These are phyloP conservation scores for Eutrema japonicum DNA, from an alignment of 345 rosid species.

Conservation along the genomic window DNA sequence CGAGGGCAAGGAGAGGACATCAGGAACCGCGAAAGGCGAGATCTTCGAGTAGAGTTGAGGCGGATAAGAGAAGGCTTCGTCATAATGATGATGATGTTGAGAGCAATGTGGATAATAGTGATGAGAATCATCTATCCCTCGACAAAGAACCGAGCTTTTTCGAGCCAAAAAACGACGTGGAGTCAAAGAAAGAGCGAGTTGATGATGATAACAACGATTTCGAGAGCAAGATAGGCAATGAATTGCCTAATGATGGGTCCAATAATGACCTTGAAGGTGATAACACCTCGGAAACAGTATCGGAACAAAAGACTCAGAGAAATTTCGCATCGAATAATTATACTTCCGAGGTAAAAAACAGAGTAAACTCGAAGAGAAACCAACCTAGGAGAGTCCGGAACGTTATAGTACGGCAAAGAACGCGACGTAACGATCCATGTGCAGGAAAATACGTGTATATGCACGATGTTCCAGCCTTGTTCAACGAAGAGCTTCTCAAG, in stretches of 20 bases:
- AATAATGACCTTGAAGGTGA: slow-evolving; percentile 9
- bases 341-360: not conserved
- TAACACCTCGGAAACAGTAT: not conserved
- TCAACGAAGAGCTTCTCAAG: slow-evolving; percentile 69
- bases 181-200: slow-evolving; percentile 23
- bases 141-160: slow-evolving; percentile 29
- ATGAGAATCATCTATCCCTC: slow-evolving; percentile 19
- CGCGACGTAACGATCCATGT: slow-evolving; percentile 45
- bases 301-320: slow-evolving; percentile 20
- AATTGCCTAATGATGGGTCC: slow-evolving; percentile 4
- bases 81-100: slow-evolving; percentile 4
- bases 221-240: slow-evolving; percentile 4
- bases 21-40: slow-evolving; percentile 29
- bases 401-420: slow-evolving; percentile 32
- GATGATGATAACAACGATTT: slow-evolving; percentile 7
- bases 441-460: slow-evolving; percentile 60
- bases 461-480: slow-evolving; percentile 59
- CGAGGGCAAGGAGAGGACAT: slow-evolving; percentile 17
- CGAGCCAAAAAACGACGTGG: slow-evolving; percentile 15
- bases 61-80: slow-evolving; percentile 25
- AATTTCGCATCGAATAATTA: not conserved
- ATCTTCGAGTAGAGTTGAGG: slow-evolving; percentile 29
- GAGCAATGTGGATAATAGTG: slow-evolving; percentile 16
- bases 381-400: slow-evolving; percentile 6
- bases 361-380: slow-evolving; percentile 7